Evolutionary conservation across 2,329 filamentous ascomycete species (phyloP), one percentile per base, ranked within the genome.

Genomic region (Raffaelea arxii): DNA sequence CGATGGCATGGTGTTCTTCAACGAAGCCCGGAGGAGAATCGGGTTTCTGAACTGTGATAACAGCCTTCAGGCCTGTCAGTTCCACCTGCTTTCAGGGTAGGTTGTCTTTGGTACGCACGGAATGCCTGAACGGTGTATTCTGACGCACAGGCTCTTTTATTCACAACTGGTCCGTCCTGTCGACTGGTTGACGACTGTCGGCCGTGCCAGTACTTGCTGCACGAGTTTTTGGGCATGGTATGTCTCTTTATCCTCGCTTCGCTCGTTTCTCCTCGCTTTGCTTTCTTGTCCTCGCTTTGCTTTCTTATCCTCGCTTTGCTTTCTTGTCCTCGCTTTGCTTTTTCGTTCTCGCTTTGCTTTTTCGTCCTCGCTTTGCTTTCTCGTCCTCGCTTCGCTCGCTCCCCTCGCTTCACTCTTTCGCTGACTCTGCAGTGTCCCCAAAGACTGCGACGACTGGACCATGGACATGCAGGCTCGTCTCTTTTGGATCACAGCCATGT

Each of bases 401-500:
- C 11, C 12, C 16, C 25, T 2, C 12, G 11, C 6, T 24, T 6
- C n/a, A 4, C 21, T 9, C 6, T 25, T n/a, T 24, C 5, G 38
- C 39, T 41, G 25, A 32, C 35, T 5, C 50, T 61, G 25, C 41
- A 54, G 43, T 49, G 62, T 63, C 45, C 59, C 63, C 40, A 61
- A 62, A 24, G 65, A 69, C 62, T 72, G 63, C 45, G 66, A 75
- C 47, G 59, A 68, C 25, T 77, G 72, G 72, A 69, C 72, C 49
- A 68, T 69, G 5, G 73, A 77, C 55, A 76, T 77, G 71, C 68
- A 75, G 49, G 72, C 71, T 3, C 63, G 72, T 18, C 62, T 75
- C 2, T 77, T 74, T 51, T 77, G 73, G 73, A 74, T 70, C 47
- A 71, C 70, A 16, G 60, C 75, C 39, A 74, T 75, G 70, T 72